phyloP scores from a whole-genome alignment of 2,329 filamentous ascomycete species.

The Sodiomyces alkalinus region DNA sequence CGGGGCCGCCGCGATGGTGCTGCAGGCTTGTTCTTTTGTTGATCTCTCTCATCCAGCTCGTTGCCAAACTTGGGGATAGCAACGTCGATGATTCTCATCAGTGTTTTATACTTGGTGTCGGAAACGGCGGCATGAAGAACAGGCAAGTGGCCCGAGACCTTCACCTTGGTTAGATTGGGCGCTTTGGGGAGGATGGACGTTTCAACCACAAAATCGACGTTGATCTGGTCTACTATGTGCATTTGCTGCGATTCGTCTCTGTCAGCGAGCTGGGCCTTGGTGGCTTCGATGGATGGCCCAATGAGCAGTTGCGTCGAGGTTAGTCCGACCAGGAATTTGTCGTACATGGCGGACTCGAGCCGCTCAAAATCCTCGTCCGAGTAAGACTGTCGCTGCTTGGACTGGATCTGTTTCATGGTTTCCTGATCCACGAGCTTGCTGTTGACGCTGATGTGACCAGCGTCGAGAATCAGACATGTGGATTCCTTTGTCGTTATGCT shows the following conservation, averaged over 20 bases:
- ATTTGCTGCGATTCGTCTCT: conserved; percentile 55
- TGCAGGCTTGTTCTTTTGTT: conserved; percentile 12
- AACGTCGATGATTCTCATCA: conserved; percentile 94
- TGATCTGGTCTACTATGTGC: conserved; percentile 92
- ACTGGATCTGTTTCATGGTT: conserved; percentile 79
- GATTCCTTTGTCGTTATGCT: conserved; percentile 70
- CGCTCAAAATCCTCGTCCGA: conserved; percentile 78
- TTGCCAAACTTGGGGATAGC: conserved; percentile 71
- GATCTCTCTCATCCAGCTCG: conserved; percentile 14
- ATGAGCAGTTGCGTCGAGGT: conserved; percentile 93
- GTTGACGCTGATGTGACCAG: conserved; percentile 86
- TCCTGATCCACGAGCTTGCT: conserved; percentile 86
- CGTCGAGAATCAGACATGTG: conserved; percentile 86
- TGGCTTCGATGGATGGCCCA: conserved; percentile 80
- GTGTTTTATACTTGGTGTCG: conserved; percentile 88
- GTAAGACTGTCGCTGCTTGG: conserved; percentile 77
- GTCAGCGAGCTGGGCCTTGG: conserved; percentile 63
- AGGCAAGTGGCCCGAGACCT: conserved; percentile 81
- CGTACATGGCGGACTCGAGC: conserved; percentile 90
- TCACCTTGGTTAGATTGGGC: conserved; percentile 80
- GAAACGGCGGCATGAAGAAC: conserved; percentile 85
- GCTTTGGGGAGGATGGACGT: conserved; percentile 94
- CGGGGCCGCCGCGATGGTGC: too few relatives aligned
- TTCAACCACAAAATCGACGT: conserved; percentile 92
- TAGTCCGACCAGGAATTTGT: conserved; percentile 86